Evolutionary conservation across 2,329 filamentous ascomycete genomes (phyloP).

Genomic region (Chaetomium sp.): DNA sequence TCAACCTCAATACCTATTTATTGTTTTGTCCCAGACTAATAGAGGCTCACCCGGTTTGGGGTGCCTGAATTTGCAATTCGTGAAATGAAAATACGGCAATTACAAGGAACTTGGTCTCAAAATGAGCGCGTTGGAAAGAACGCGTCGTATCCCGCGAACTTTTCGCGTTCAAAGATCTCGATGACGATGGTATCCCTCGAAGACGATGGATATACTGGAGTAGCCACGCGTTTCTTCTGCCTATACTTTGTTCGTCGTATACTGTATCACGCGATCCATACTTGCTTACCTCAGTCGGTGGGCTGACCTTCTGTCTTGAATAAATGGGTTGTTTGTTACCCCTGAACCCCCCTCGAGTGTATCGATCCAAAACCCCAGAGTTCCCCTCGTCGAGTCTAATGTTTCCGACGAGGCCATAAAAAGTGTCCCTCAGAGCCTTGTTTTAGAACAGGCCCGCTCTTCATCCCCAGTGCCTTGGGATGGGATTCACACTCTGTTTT

Average conservation of each 20-base stretch:
- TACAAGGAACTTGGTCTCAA: not conserved
- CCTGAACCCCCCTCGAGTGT: not conserved
- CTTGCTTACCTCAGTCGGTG: not conserved
- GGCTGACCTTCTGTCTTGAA: not conserved
- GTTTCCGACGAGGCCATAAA: not conserved
- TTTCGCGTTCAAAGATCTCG: not conserved
- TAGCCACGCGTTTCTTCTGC: not conserved
- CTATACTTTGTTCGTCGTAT: not conserved
- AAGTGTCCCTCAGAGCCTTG: not conserved
- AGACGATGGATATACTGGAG: not conserved
- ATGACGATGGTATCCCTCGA: not conserved
- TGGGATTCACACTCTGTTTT: not conserved
- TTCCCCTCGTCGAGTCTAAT: not conserved
- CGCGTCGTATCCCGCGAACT: not conserved
- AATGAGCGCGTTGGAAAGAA: not conserved
- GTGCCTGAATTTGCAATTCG: too few species aligned
- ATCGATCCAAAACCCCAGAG: not conserved
- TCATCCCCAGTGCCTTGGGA: not conserved
- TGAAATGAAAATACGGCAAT: too few species aligned
- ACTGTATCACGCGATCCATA: constrained; percentile 1
- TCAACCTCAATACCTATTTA: too few species aligned
- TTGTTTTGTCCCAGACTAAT: too few species aligned
- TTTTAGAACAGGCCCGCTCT: not conserved
- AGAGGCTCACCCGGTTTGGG: too few species aligned
- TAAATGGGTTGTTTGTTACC: not conserved